Evolutionary conservation across 208 protist species (phyloP).

Genomic region (Crithidia mellificae): DNA sequence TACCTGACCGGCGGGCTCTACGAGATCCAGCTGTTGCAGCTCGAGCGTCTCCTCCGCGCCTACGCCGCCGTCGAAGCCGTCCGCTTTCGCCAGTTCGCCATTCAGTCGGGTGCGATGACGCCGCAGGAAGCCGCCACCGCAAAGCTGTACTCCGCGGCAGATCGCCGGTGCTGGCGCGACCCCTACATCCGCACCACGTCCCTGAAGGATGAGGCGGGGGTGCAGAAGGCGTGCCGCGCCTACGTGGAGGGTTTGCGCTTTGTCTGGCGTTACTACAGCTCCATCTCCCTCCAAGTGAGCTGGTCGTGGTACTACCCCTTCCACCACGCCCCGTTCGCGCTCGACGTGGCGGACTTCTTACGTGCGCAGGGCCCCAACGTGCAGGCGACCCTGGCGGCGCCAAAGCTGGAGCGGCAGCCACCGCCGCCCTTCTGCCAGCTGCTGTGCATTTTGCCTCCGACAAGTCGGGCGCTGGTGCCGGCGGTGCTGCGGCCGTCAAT

Average conservation of each 20-base stretch:
- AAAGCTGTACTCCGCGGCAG: slow-evolving; percentile 35
- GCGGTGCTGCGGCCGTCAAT: slow-evolving; percentile 51
- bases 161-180: slow-evolving; percentile 52
- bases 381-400: slow-evolving; percentile 34
- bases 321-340: slow-evolving; percentile 69
- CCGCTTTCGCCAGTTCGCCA: slow-evolving; percentile 61
- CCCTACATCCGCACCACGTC: slow-evolving; percentile 50
- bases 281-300: slow-evolving; percentile 45
- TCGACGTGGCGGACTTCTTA: slow-evolving; percentile 69
- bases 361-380: slow-evolving; percentile 33
- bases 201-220: slow-evolving; percentile 32
- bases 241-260: slow-evolving; percentile 82
- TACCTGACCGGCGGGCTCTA: slow-evolving; percentile 70
- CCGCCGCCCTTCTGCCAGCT: slow-evolving; percentile 71
- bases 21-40: slow-evolving; percentile 73
- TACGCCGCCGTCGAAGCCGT: slow-evolving; percentile 71
- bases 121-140: slow-evolving; percentile 36
- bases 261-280: slow-evolving; percentile 87
- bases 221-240: slow-evolving; percentile 58
- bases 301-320: slow-evolving; percentile 87
- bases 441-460: slow-evolving; percentile 77
- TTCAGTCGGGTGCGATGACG: slow-evolving; percentile 41
- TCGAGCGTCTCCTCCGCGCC: slow-evolving; percentile 58
- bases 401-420: slow-evolving; percentile 42
- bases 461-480: slow-evolving; percentile 56